Percentiles rank a stretch among this genome's conserved stretches.
Evolutionary conservation across 352 stramenopile genomes (phyloP).

Genomic region (Phytopythium helicoides): DNA sequence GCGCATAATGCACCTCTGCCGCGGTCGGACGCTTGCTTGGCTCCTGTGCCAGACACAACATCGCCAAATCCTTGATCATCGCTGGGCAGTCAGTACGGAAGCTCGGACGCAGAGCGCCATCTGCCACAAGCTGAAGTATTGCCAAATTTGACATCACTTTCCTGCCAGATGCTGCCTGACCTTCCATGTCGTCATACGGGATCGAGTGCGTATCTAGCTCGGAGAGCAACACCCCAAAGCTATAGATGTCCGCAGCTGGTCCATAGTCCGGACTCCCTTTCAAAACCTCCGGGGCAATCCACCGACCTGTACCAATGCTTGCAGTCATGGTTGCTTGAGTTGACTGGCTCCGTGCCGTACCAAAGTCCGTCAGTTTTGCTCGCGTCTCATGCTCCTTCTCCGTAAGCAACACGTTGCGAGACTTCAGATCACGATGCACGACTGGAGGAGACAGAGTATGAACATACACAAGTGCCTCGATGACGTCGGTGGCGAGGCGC

Average conservation of each 20-base stretch:
- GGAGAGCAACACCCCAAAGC: slow-evolving; percentile 61
- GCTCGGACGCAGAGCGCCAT: neutral
- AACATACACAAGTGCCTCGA: slow-evolving; percentile 9
- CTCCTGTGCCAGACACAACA: slow-evolving; percentile 2
- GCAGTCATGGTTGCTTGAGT: slow-evolving; percentile 8
- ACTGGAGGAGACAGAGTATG: slow-evolving; percentile 9
- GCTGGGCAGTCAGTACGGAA: neutral
- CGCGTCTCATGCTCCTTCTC: neutral
- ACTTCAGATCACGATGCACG: slow-evolving; percentile 16
- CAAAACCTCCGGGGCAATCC: slow-evolving; percentile 18
- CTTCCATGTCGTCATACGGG: slow-evolving; percentile 3
- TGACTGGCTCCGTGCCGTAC: neutral
- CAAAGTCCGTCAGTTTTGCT: slow-evolving; percentile 13
- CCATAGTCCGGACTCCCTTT: slow-evolving; percentile 36
- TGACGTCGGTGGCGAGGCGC: slow-evolving; percentile 13
- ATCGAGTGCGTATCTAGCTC: slow-evolving; percentile 9
- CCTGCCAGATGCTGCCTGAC: neutral
- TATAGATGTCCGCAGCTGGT: slow-evolving; percentile 62
- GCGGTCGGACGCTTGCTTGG: neutral
- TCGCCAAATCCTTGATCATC: neutral
- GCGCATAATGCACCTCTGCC: neutral
- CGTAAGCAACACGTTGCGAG: slow-evolving; percentile 10
- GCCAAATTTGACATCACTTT: neutral
- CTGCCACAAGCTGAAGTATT: neutral
- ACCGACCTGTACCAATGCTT: slow-evolving; percentile 5